A percentile compares a stretch with the other conserved stretches of the same genome.
Evolutionary conservation across 495 filamentous ascomycete genomes (phyloP).

Genomic region (Lasiosphaeriaceae sp.): DNA sequence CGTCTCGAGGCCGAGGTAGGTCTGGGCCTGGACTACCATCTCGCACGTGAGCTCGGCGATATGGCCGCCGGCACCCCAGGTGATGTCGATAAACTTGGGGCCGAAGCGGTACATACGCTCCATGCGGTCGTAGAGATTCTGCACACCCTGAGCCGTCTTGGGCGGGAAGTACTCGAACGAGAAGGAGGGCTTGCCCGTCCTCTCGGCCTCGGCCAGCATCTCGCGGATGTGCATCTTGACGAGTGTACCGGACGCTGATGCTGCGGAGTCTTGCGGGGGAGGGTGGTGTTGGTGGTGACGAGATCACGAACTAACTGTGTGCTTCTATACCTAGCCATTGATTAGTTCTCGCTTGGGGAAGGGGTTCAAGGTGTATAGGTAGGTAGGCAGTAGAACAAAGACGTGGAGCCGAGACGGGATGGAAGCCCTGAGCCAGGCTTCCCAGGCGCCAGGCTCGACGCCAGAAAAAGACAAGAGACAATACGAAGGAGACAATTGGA

Average conservation of each 20-base stretch:
- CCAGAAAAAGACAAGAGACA: background rate
- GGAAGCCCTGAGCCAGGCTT: too few relatives aligned
- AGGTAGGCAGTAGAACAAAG: too few relatives aligned
- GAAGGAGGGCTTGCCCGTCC: slow-evolving; percentile 74
- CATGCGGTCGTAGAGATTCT: slow-evolving; percentile 99
- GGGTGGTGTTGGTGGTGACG: too few relatives aligned
- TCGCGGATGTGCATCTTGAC: slow-evolving; percentile 77
- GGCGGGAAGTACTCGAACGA: slow-evolving; percentile 99
- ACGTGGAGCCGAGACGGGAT: too few relatives aligned
- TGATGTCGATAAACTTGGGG: slow-evolving; percentile 95
- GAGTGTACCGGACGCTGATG: slow-evolving; percentile 1
- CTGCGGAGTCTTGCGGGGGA: background rate
- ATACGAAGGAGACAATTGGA: background rate
- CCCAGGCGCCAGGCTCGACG: too few relatives aligned
- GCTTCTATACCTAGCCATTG: too few relatives aligned
- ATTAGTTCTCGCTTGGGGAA: too few relatives aligned
- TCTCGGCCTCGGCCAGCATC: slow-evolving; percentile 80
- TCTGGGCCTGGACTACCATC: slow-evolving; percentile 96
- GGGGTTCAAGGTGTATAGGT: too few relatives aligned
- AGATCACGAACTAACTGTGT: too few relatives aligned
- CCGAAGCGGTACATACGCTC: slow-evolving; percentile 96
- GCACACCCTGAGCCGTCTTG: slow-evolving; percentile 98
- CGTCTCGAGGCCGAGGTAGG: slow-evolving; percentile 94
- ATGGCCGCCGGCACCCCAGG: slow-evolving; percentile 95
- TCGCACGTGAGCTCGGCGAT: slow-evolving; percentile 90